Evolutionary conservation across 202 grass and related monocot genomes (phyloP).

Genomic region (Zoysia matrella): DNA sequence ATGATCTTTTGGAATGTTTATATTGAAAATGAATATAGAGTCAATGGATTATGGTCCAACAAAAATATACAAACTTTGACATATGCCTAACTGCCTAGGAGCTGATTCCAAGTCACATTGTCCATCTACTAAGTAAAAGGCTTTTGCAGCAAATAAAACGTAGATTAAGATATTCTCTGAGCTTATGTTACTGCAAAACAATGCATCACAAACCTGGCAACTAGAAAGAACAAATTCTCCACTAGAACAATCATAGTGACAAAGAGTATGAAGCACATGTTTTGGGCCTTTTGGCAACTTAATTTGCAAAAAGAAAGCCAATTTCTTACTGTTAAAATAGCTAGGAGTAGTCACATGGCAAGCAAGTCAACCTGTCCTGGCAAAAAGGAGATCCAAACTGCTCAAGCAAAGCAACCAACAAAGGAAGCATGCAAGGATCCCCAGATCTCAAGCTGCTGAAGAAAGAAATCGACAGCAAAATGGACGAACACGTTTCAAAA

Average conservation of each 20-base stretch:
- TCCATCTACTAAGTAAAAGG: neutral
- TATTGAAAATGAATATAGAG: neutral
- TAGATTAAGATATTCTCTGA: neutral
- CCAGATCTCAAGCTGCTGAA: slow-evolving; percentile 35
- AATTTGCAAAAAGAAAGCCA: slow-evolving; percentile 1
- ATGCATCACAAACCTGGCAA: neutral
- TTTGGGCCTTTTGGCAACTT: neutral
- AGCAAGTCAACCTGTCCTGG: slow-evolving; percentile 37
- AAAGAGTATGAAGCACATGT: neutral
- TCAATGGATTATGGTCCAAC: neutral
- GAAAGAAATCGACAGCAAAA: neutral
- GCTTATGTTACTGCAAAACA: neutral
- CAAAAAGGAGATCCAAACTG: slow-evolving; percentile 15
- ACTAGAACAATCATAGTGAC: neutral
- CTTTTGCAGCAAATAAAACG: neutral
- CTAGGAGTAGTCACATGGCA: neutral
- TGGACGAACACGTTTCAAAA: neutral
- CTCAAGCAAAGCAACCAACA: neutral
- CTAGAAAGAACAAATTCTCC: neutral
- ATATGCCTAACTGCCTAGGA: neutral
- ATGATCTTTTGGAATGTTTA: neutral
- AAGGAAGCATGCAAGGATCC: neutral
- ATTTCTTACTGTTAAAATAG: slow-evolving; percentile 23
- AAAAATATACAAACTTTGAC: neutral
- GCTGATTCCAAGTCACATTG: neutral